Evolutionary conservation across 2,329 filamentous ascomycete genomes (phyloP), one percentile per base, ranked within the genome.

Genomic region (Lachnellula willkommii): DNA sequence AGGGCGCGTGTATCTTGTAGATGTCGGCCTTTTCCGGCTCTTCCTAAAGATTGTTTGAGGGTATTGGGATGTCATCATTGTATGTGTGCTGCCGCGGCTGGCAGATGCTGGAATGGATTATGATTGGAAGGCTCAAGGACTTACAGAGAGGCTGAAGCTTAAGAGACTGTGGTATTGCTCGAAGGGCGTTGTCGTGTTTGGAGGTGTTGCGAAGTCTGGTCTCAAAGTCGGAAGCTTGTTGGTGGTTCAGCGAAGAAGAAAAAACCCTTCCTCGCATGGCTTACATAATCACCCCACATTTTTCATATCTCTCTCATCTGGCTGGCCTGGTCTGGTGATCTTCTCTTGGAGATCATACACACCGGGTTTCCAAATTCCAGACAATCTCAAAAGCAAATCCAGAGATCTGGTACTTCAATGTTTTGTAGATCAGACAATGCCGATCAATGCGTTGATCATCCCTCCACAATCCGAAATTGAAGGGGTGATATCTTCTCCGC

Each of bases 61-160:
- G 53, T 63, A 47, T 59, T 63, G 63, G 60, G 62, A 65, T 65
- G 54, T 68, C 66, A 68, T 68, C 65, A 67, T 67, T 55, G 60
- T 52, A 43, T 52, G 55, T 24, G 32, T n/a, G 47, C n/a, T 37
- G 45, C 35, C 35, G 11, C 35, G 20, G 24, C 28, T 43, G 42
- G 40, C 47, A 28, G 35, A 20, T 40, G 40, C 20, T 32, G n/a
- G 40, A 28, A 24, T 17, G 40, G 40, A 45, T 11, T 4, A 45
- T n/a, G 12, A 8, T 24, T 11, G 40, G 24, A 15, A 24, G 20
- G 20, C n/a, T 12, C 20, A 4, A 22, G 5, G 40, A 45, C 40
- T 45, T 45, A 45, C 40, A 2, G 17, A 22, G 5, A 17, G 17
- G 8, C 26, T 35, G 28, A 22, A 12, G 17, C 17, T 24, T 43